Conservation (phyloP, 2,329 filamentous ascomycete species). For the Aspergillus nomiae region DNA sequence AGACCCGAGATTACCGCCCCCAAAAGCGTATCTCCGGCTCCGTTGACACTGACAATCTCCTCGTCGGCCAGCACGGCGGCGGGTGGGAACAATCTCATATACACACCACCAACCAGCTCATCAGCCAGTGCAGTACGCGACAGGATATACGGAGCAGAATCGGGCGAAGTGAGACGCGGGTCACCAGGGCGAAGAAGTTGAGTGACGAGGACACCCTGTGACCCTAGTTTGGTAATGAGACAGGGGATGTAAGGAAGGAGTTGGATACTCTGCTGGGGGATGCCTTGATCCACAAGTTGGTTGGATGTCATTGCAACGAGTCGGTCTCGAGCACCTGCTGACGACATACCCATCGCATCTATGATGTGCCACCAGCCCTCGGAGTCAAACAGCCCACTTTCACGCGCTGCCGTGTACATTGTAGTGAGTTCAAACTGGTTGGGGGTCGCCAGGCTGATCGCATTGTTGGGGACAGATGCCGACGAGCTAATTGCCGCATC, state of each 20-base stretch:
- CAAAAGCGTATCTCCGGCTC: conserved; percentile 89
- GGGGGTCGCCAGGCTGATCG: conserved; percentile 76
- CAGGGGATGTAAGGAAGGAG: conserved; percentile 86
- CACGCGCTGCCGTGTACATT: conserved; percentile 72
- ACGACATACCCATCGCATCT: conserved; percentile 72
- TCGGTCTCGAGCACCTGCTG: conserved; percentile 67
- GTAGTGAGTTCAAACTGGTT: conserved; percentile 79
- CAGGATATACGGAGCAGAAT: conserved; percentile 70
- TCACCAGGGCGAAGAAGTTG: conserved; percentile 70
- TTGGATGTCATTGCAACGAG: conserved; percentile 69
- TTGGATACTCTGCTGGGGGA: conserved; percentile 81
- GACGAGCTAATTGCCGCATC: conserved; percentile 33
- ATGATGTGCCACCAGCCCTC: conserved; percentile 77
- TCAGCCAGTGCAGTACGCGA: conserved; percentile 60
- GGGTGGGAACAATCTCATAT: conserved; percentile 75
- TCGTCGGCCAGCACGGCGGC: conserved; percentile 60
- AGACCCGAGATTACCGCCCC: conserved; percentile 82
- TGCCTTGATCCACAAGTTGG: conserved; percentile 72
- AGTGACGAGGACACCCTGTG: conserved; percentile 73
- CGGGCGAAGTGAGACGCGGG: conserved; percentile 62
- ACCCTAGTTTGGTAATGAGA: conserved; percentile 81
- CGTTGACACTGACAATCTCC: conserved; percentile 86
- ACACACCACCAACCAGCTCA: conserved; percentile 73
- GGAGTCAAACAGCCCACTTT: conserved; percentile 68
- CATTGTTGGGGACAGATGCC: conserved; percentile 59